A percentile compares a stretch with the other conserved stretches of the same genome.
Conservation (phyloP, 2,329 filamentous ascomycete genomes). For the Macroventuria anomochaeta region DNA sequence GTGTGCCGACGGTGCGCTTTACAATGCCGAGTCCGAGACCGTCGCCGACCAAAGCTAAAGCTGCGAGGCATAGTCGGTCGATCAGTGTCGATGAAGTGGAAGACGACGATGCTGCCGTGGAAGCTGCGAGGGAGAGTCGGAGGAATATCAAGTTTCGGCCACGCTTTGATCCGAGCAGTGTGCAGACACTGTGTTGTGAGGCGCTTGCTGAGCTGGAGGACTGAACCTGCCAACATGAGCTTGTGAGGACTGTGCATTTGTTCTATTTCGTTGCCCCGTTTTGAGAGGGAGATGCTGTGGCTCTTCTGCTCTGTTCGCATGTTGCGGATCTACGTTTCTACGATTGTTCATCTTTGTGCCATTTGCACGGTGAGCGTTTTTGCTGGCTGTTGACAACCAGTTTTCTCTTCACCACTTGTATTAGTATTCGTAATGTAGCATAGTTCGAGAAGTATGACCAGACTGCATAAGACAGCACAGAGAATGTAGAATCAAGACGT, state of each 20-base stretch:
- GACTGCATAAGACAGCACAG: neutral
- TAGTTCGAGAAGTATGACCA: too few relatives aligned
- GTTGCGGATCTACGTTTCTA: too few relatives aligned
- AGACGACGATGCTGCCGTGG: slow-evolving; percentile 14
- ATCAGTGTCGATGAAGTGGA: neutral
- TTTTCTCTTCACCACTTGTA: slow-evolving; percentile 3
- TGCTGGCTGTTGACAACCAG: neutral
- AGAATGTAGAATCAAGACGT: neutral
- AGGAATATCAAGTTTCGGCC: slow-evolving; percentile 31
- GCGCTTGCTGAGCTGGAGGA: slow-evolving; percentile 36
- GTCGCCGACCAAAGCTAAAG: slow-evolving; percentile 21
- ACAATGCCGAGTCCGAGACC: slow-evolving; percentile 21
- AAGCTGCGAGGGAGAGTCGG: slow-evolving; percentile 24
- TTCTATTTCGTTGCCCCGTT: too few relatives aligned
- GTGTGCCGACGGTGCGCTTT: slow-evolving; percentile 20
- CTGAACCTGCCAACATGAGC: too few relatives aligned
- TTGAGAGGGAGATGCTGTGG: too few relatives aligned
- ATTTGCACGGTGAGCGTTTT: neutral
- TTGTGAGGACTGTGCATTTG: too few relatives aligned
- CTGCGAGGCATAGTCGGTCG: neutral
- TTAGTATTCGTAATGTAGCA: slow-evolving; percentile 1
- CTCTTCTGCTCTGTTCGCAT: too few relatives aligned
- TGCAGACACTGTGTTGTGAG: slow-evolving; percentile 37
- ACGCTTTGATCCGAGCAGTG: slow-evolving; percentile 39
- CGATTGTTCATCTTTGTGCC: neutral